Base-by-base conservation (phyloP, 208 protist species). In the Vickermania spadyakhi region DNA sequence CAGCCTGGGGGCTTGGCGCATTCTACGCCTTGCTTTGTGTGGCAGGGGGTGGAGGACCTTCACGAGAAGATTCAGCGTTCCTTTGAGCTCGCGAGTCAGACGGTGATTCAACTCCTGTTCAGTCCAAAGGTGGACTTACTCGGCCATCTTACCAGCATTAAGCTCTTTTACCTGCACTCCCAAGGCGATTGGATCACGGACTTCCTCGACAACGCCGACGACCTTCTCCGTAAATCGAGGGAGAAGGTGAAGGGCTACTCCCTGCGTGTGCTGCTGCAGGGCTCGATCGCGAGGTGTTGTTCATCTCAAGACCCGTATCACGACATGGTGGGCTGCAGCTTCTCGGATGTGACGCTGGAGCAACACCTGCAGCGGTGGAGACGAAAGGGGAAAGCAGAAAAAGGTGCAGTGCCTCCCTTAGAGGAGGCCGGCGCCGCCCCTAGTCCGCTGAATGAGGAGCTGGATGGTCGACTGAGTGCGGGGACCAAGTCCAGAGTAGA, bases 161-260 rank as follows among this genome's bases (percentile, higher is more conserved):
- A 94, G 73, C 63, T 66, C 62, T 91, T 84, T 69, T 91, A 88
- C 55, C 56, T 94, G 25, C 87, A 94, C 30, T 70, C 75, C 31
- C 81, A 84, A 31, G 76, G 87, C 3, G 87, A 94, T 63, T 94
- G 84, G 79, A 53, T 94, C 1, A 76, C 86, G 13, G 79, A 89
- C 59, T 91, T 94, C 61, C 75, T 94, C 50, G 84, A 94, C 63
- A 91, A 70, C 68, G 81, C 87, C 0, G 78, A 88, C 54, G 75
- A 60, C 13, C 71, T 91, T 4, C 75, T 94, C 2, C 31, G 61
- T 30, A 78, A 79, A 45, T 76, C 84, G 30, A 69, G 72, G 1
- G 71, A 86, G 45, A 68, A 75, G 26, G 36, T 45, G 36, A 86
- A 86, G 50, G 72, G 68, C 26, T 74, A 94, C 68, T 89, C 87